Conservation (phyloP, 495 filamentous ascomycete species). For the Penicillium silybi region DNA sequence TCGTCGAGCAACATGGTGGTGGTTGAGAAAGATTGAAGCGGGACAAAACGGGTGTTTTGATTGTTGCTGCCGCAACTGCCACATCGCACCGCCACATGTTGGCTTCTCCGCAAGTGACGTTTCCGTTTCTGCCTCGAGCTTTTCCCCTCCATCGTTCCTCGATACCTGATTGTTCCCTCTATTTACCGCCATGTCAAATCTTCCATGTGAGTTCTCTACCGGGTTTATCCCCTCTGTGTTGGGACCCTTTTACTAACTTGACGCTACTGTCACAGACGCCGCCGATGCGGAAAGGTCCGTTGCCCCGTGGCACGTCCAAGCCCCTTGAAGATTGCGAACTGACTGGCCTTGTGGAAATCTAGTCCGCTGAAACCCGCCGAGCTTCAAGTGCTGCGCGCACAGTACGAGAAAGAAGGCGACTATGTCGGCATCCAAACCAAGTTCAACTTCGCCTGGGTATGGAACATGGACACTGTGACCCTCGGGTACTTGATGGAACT, state of each 20-base stretch:
- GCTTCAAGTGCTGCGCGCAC: slow-evolving; percentile 82
- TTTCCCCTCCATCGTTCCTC: slow-evolving; percentile 2
- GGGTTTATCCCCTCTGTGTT: slow-evolving; percentile 9
- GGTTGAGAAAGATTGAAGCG: background rate
- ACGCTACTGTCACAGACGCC: slow-evolving; percentile 61
- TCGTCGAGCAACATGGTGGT: slow-evolving; percentile 93
- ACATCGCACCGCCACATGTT: slow-evolving; percentile 47
- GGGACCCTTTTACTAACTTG: slow-evolving; percentile 16
- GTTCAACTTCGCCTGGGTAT: slow-evolving; percentile 98
- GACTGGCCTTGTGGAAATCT: slow-evolving; percentile 7
- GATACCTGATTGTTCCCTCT: background rate
- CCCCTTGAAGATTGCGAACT: slow-evolving; percentile 6
- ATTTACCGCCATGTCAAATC: slow-evolving; percentile 52
- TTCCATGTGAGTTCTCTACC: slow-evolving; percentile 61
- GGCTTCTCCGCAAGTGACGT: slow-evolving; percentile 33
- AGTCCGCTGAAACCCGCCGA: slow-evolving; percentile 87
- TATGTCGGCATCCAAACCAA: slow-evolving; percentile 97
- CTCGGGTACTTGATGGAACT: background rate
- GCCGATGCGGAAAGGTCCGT: slow-evolving; percentile 92
- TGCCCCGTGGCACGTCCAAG: slow-evolving; percentile 31
- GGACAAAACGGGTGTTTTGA: slow-evolving; percentile 16
- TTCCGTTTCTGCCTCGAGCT: slow-evolving; percentile 13
- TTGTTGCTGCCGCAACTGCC: slow-evolving; percentile 51
- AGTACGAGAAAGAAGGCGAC: slow-evolving; percentile 94
- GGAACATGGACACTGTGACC: slow-evolving; percentile 3